Base-by-base conservation (phyloP, 2,329 filamentous ascomycete genomes). In the Xylaria sp. region DNA sequence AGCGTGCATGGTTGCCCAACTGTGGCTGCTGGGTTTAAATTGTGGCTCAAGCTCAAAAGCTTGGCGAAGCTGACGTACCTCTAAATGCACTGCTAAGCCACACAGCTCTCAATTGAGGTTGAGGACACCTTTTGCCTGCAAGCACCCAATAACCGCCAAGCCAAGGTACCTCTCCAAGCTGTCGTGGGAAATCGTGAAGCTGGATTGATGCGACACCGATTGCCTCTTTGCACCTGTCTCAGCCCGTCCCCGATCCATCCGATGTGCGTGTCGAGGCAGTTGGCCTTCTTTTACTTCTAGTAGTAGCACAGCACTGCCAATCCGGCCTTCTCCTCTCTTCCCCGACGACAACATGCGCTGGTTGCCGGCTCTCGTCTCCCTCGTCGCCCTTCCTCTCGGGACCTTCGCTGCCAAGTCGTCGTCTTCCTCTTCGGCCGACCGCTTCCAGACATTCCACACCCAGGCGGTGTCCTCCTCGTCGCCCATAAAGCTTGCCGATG, bases 401-500 rank as follows among this genome's bases (percentile, higher is more conserved):
- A 85, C 85, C 65, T 79, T 90, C 48, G 89, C 91, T 62, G 92
- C 91, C 78, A 89, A 92, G 79, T 83, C 89, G 58, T 77, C 85
- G 13, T 73, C 33, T 9, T 33, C 85, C 13, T 73, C 80, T 61
- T 75, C 80, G 48, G 82, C 78, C 70, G 88, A 93, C 79, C 89
- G 88, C 76, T 97, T 95, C 83, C 79, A 87, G 71, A 86, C 88
- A 67, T 95, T 90, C 82, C 89, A 91, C 78, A 79, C 87, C 72
- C 90, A 94, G 79, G 85, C 91, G 67, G 85, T 90, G 66, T 84
- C 85, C 51, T 84, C 85, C 51, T 87, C 87, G 4, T 81, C 87
- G 31, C 91, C 94, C 5, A 76, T 97, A 78, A 93, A 93, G 83
- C 89, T 99, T 74, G 87, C 90, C 80, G 94, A 97, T 80, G 81